Evolutionary conservation across 2,329 filamentous ascomycete genomes (phyloP).

Genomic region (Rhinocladiella mackenziei): DNA sequence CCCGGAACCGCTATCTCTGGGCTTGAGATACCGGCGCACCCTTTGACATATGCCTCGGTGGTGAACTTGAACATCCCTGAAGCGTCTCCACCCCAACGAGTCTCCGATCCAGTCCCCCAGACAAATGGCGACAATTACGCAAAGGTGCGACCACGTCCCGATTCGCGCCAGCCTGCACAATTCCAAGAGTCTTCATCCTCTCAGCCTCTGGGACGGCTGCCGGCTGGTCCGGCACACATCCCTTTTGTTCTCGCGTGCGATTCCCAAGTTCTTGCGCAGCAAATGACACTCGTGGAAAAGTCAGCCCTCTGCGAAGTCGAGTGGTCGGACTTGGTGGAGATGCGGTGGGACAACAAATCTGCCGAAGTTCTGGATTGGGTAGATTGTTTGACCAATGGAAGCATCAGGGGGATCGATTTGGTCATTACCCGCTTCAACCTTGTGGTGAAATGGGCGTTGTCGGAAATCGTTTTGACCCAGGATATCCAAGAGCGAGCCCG

Average conservation of each 20-base stretch:
- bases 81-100: constrained; percentile 33
- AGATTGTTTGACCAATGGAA: constrained; percentile 54
- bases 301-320: constrained; percentile 63
- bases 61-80: constrained; percentile 37
- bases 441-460: constrained; percentile 63
- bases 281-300: constrained; percentile 63
- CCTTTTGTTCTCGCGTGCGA: constrained; percentile 62
- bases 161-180: background rate
- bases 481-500: constrained; percentile 56
- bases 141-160: background rate
- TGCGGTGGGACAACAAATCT: constrained; percentile 57
- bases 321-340: constrained; percentile 62
- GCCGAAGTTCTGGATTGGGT: constrained; percentile 57
- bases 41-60: constrained; percentile 45
- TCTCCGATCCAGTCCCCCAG: constrained; percentile 34
- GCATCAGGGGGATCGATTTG: constrained; percentile 56
- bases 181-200: constrained; percentile 3
- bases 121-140: background rate
- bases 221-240: constrained; percentile 44
- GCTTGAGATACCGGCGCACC: constrained; percentile 42
- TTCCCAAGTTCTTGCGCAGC: constrained; percentile 57
- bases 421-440: constrained; percentile 65
- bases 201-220: constrained; percentile 13
- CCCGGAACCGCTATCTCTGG: constrained; percentile 38
- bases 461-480: constrained; percentile 58